Conservation (phyloP, 1,284 basidiomycete species). For the Sporisorium graminicola region DNA sequence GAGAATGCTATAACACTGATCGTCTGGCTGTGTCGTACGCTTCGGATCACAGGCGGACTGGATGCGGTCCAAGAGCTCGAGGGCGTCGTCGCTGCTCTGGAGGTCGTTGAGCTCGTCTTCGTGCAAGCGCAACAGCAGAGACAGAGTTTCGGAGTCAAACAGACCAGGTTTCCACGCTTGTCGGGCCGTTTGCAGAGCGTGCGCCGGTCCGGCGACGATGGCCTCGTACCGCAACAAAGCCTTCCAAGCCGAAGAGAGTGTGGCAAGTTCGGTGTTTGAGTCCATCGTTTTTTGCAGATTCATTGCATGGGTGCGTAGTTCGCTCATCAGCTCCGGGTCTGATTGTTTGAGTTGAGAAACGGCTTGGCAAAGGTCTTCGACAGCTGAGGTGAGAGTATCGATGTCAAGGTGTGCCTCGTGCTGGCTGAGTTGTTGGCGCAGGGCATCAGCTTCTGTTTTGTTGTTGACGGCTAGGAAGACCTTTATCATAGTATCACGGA, state of each 20-base stretch:
- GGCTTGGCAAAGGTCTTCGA: constrained; percentile 22
- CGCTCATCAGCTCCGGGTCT: not conserved
- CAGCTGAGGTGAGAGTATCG: constrained; percentile 21
- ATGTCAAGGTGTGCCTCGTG: not conserved
- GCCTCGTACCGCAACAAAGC: constrained; percentile 43
- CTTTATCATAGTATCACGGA: constrained; percentile 27
- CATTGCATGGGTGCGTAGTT: constrained; percentile 16
- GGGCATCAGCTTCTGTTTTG: constrained; percentile 7
- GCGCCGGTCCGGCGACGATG: constrained; percentile 13
- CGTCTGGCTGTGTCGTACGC: constrained; percentile 15
- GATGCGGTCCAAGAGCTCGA: constrained; percentile 38
- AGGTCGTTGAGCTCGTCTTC: constrained; percentile 24
- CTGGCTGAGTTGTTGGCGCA: constrained; percentile 9
- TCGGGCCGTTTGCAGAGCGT: constrained; percentile 28
- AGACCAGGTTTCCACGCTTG: not conserved
- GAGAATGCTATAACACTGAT: constrained; percentile 28
- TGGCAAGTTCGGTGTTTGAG: not conserved
- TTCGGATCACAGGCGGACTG: constrained; percentile 16
- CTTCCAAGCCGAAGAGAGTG: constrained; percentile 21
- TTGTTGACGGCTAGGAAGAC: constrained; percentile 12
- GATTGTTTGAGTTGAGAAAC: not conserved
- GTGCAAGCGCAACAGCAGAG: constrained; percentile 32
- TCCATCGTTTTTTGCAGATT: constrained; percentile 16
- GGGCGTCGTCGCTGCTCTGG: constrained; percentile 54
- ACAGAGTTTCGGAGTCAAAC: constrained; percentile 15